Base-by-base conservation (phyloP, 768 basidiomycete genomes). In the Clitopilus passeckerianus region DNA sequence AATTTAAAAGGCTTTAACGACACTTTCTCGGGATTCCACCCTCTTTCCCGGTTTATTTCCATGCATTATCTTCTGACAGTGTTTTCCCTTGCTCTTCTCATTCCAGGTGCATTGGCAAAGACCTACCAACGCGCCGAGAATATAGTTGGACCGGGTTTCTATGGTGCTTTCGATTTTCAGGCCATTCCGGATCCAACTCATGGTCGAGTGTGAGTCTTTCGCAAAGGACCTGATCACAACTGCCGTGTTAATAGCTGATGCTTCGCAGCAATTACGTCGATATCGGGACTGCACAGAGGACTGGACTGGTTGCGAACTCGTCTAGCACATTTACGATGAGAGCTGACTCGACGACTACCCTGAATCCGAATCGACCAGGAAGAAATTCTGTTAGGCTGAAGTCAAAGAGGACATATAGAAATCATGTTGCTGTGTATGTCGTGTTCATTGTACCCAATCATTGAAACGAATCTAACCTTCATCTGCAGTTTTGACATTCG, bases 111-210 rank as follows among this genome's bases (percentile, higher is more conserved):
- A 9, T 10, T 50, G 5, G 20, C 46, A 4, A 50, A 22, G 46
- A 71, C 68, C 0, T 86, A 86, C 62, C 52, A 57, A 16, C 55
- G 72, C 57, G 64, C 74, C 14, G 80, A 77, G 54, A 77, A 73
- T 41, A 75, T 82, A 63, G 62, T 75, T 14, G 77, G 81, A 18
- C 58, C 64, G 50, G 72, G 66, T 4, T 86, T 87, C 66, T 77
- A 81, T 59, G 68, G 69, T 14, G 69, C 74, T 44, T 87, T 87
- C 68, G 64, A 68, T 35, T 82, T 79, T 66, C 71, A 82, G 63
- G 72, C 72, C 2, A 79, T 81, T 33, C 57, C 76, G 0, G 86
- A 87, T 64, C 86, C 86, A 0, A 87, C 85, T 3, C 74, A 83
- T 53, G 86, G 86, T 18, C 73, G 85, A 66, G 86, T 87, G 86